phyloP scores from a whole-genome alignment of 176 grass and related monocot genomes.

The Avena insularis region DNA sequence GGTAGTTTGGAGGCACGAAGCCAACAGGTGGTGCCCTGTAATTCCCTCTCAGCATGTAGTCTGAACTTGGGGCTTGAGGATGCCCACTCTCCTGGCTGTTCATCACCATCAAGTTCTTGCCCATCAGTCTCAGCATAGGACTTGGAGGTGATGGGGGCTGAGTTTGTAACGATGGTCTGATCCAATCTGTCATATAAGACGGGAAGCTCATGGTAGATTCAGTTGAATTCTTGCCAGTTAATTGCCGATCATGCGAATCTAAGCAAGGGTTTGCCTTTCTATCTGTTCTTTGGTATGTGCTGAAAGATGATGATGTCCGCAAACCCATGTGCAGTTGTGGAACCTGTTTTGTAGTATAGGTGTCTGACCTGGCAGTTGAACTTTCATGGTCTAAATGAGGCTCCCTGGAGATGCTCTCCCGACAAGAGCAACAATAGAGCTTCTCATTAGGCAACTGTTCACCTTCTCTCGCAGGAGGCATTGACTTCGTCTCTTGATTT shows the following conservation, averaged over 20 bases:
- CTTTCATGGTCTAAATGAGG: conserved; percentile 43
- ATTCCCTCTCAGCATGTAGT: conserved; percentile 50
- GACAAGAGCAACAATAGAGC: conserved; percentile 71
- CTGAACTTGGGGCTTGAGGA: conserved; percentile 58
- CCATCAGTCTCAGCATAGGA: conserved; percentile 89
- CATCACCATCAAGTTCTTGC: conserved; percentile 90
- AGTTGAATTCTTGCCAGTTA: conserved; percentile 35
- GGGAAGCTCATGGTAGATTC: conserved; percentile 48
- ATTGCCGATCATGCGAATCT: conserved; percentile 53
- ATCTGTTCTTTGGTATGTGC: conserved; percentile 67
- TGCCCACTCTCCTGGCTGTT: conserved; percentile 78
- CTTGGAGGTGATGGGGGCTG: conserved; percentile 70
- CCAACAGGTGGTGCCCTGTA: conserved; percentile 58
- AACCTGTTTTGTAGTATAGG: conserved; percentile 57
- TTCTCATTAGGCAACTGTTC: conserved; percentile 53
- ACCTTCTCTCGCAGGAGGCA: conserved; percentile 30
- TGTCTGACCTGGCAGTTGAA: conserved; percentile 31
- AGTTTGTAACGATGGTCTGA: conserved; percentile 50
- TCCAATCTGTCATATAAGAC: conserved; percentile 45
- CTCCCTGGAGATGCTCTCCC: conserved; percentile 72
- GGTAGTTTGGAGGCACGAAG: conserved; percentile 58
- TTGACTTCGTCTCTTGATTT: conserved; percentile 39
- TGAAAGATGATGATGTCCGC: conserved; percentile 69
- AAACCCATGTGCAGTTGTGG: conserved; percentile 75
- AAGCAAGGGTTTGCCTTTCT: conserved; percentile 47